Evolutionary conservation across 2,329 filamentous ascomycete genomes (phyloP).

Genomic region (Rutstroemia sp.): DNA sequence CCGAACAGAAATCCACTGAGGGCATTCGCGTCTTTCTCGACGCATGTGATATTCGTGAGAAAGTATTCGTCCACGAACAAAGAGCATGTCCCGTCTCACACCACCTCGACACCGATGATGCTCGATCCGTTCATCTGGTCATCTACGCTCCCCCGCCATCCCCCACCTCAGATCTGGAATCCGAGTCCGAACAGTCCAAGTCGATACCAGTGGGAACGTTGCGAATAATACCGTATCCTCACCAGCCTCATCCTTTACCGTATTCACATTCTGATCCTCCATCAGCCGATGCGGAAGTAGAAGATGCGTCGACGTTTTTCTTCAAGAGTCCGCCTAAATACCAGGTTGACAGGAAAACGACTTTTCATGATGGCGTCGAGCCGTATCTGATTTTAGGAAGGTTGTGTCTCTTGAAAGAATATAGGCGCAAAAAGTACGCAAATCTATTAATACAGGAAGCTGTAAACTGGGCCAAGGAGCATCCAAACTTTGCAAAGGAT

Average conservation of each 20-base stretch:
- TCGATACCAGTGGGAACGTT: neutral
- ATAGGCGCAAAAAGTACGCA: conserved; percentile 58
- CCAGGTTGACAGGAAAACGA: conserved; percentile 32
- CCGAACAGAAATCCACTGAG: neutral
- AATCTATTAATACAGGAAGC: conserved; percentile 59
- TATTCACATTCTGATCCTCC: neutral
- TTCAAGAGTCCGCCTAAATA: conserved; percentile 10
- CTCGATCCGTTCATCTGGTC: conserved; percentile 1
- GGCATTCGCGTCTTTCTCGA: neutral
- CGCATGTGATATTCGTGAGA: neutral
- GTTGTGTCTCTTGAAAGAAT: conserved; percentile 60
- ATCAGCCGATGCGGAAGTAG: neutral
- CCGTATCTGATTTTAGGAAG: conserved; percentile 78
- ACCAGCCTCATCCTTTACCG: neutral
- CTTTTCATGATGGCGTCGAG: conserved; percentile 53
- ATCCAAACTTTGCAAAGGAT: conserved; percentile 45
- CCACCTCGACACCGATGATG: conserved; percentile 4
- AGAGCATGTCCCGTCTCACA: neutral
- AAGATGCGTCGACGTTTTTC: neutral
- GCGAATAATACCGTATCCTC: neutral
- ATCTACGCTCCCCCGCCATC: neutral
- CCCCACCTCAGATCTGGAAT: neutral
- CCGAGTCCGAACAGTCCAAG: neutral
- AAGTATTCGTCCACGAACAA: conserved; percentile 6
- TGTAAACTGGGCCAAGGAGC: conserved; percentile 56